Conservation (phyloP, 257 asterid genomes). For the Cruciata laevipes region DNA sequence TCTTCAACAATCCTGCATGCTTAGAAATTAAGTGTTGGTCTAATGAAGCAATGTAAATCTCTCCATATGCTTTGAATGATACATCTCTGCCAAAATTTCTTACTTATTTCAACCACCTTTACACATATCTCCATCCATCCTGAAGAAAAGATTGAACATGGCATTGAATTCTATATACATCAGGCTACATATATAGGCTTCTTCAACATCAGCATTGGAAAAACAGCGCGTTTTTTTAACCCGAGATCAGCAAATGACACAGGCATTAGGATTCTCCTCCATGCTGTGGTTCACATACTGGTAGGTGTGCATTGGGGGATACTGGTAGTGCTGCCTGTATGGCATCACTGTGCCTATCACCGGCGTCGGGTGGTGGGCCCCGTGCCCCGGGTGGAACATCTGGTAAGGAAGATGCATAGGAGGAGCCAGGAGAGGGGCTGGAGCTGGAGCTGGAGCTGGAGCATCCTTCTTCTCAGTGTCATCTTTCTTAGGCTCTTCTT, state of each 20-base stretch:
- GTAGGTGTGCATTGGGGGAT: slow-evolving; percentile 28
- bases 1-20: background rate
- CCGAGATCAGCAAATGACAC: slow-evolving; percentile 43
- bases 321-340: slow-evolving; percentile 43
- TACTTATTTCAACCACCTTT: slow-evolving; percentile 29
- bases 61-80: background rate
- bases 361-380: background rate
- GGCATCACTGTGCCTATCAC: slow-evolving; percentile 21
- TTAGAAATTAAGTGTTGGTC: background rate
- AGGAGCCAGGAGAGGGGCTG: slow-evolving; percentile 18
- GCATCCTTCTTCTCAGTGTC: slow-evolving; percentile 15
- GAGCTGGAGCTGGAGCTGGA: slow-evolving; percentile 23
- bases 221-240: background rate
- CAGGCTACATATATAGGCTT: background rate
- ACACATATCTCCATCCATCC: slow-evolving; percentile 22
- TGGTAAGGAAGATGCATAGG: background rate
- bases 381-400: background rate
- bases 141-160: slow-evolving; percentile 18
- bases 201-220: background rate
- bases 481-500: slow-evolving; percentile 21
- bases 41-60: background rate
- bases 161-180: slow-evolving; percentile 21
- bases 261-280: slow-evolving; percentile 82
- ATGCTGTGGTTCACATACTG: slow-evolving; percentile 43
- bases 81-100: slow-evolving; percentile 25